A percentile compares a stretch with the other conserved stretches of the same genome.
Evolutionary conservation across 352 stramenopile species (phyloP).

Genomic region (Pythium phragmitis): DNA sequence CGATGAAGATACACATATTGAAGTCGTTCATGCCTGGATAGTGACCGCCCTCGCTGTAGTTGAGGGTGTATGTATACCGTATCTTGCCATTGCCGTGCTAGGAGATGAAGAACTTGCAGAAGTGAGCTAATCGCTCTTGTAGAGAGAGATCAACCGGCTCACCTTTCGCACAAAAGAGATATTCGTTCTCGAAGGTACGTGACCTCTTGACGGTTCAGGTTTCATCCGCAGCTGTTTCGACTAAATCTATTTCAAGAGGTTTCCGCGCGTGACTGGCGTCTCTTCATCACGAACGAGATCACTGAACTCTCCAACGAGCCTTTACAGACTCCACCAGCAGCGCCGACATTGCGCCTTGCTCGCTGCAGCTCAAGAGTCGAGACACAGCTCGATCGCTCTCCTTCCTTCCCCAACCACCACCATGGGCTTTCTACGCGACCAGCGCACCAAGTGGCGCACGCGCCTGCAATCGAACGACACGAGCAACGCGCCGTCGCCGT

Average conservation of each 20-base stretch:
- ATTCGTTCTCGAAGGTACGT: neutral
- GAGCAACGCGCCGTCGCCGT: no score
- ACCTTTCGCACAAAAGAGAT: neutral
- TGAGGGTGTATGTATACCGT: no score
- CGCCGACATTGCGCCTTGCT: no score
- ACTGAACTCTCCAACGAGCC: slow-evolving; percentile 6
- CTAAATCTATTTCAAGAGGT: neutral
- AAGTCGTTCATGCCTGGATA: no score
- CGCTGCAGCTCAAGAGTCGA: neutral
- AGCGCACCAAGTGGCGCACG: slow-evolving; percentile 30
- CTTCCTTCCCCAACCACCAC: neutral
- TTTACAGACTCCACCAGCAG: no score
- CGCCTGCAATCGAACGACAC: slow-evolving; percentile 23
- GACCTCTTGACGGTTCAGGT: no score
- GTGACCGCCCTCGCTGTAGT: no score
- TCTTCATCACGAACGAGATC: neutral
- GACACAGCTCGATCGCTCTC: neutral
- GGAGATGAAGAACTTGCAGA: no score
- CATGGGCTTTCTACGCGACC: slow-evolving; percentile 29
- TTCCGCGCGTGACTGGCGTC: neutral
- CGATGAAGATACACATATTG: no score
- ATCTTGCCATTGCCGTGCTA: no score
- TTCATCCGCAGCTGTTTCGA: neutral
- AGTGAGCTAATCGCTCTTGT: neutral
- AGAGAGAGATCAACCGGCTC: neutral